phyloP scores from a whole-genome alignment of 108 stramenopile genomes.

The Discostella stelligeroides region DNA sequence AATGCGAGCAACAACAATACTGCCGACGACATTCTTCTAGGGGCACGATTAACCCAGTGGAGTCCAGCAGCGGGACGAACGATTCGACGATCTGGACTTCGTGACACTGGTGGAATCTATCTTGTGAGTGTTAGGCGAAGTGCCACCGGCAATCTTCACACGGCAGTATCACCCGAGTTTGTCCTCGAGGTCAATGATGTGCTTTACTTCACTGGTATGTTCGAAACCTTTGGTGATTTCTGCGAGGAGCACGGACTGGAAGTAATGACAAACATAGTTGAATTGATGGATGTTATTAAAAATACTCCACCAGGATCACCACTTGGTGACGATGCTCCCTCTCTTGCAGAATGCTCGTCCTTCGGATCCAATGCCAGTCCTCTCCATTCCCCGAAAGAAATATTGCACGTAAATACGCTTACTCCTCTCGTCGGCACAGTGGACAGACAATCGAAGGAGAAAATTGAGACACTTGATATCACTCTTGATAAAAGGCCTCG shows the following conservation, averaged over 20 bases:
- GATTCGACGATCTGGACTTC: conserved; percentile 62
- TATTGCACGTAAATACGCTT: too few species aligned
- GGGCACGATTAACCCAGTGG: conserved; percentile 70
- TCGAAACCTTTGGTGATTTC: conserved; percentile 76
- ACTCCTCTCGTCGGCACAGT: background rate
- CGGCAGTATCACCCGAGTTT: conserved; percentile 81
- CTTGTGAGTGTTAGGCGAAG: conserved; percentile 74
- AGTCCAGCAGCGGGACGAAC: conserved; percentile 67
- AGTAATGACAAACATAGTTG: conserved; percentile 63
- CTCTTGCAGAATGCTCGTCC: too few species aligned
- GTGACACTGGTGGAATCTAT: conserved; percentile 76
- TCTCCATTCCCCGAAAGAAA: too few species aligned
- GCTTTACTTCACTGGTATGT: conserved; percentile 77
- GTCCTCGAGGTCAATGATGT: conserved; percentile 74
- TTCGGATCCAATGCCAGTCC: too few species aligned
- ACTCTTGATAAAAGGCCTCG: conserved; percentile 9
- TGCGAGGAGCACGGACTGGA: conserved; percentile 81
- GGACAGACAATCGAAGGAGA: background rate
- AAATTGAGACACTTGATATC: background rate
- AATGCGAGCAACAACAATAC: background rate
- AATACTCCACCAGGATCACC: background rate
- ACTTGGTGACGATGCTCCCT: background rate
- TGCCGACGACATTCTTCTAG: conserved; percentile 60
- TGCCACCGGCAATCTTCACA: conserved; percentile 74
- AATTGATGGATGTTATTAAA: conserved; percentile 8